These are phyloP conservation scores for Fusarium pseudograminearum DNA, from an alignment of 2,329 filamentous ascomycete genomes.

Conservation along the genomic window DNA sequence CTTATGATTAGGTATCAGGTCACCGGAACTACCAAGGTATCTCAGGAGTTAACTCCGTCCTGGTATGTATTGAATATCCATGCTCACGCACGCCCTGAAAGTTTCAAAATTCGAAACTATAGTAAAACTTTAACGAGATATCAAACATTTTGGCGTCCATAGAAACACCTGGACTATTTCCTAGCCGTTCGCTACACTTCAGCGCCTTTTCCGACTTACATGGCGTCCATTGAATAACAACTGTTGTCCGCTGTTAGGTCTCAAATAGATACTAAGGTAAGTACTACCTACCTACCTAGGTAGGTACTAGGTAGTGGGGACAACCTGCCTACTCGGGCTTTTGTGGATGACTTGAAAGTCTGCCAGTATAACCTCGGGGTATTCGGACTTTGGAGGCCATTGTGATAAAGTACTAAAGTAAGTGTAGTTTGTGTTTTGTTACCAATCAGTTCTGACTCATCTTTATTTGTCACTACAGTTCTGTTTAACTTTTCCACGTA, in stretches of 20 bases:
- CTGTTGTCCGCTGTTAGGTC: slow-evolving; percentile 11
- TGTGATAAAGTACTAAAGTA: not conserved
- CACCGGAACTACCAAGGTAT: not conserved
- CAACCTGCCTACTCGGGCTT: not conserved
- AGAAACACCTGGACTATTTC: not conserved
- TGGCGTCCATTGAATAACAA: not conserved
- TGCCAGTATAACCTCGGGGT: not conserved
- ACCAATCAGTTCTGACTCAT: not conserved
- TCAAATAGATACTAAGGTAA: too few species aligned
- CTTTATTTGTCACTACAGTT: not conserved
- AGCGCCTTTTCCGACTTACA: slow-evolving; percentile 8
- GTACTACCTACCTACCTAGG: not conserved
- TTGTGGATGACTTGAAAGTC: not conserved
- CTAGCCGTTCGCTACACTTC: slow-evolving; percentile 9
- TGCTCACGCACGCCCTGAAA: not conserved
- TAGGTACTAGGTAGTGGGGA: too few species aligned
- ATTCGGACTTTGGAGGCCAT: slow-evolving; percentile 19
- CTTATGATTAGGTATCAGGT: not conserved
- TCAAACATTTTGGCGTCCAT: not conserved
- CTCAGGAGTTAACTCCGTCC: not conserved
- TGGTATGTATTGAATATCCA: not conserved
- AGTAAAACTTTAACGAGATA: slow-evolving; percentile 9
- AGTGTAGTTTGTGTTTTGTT: not conserved
- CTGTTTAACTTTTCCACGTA: not conserved
- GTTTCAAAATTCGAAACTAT: slow-evolving; percentile 1